Percentiles rank a stretch among this genome's conserved stretches.
Conservation (phyloP, 768 basidiomycete genomes). For the Strobilomyces echinocephalus region DNA sequence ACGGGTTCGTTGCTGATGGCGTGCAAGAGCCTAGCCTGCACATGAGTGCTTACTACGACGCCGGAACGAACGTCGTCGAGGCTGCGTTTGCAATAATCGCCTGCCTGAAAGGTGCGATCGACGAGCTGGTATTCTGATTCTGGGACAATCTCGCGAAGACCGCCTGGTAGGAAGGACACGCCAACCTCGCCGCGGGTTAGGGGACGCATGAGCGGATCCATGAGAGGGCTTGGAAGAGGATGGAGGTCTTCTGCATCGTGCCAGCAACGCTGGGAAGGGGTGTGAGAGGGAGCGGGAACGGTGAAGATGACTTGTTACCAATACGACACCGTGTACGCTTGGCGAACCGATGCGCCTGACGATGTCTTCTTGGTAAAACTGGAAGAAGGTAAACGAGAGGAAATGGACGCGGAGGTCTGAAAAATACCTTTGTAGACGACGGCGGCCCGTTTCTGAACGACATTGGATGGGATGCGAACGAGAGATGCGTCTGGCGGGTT, state of each 20-base stretch:
- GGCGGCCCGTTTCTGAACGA: constrained; percentile 17
- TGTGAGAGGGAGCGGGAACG: constrained; percentile 9
- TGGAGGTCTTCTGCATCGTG: constrained; percentile 76
- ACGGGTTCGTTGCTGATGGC: constrained; percentile 60
- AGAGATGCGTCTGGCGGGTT: neutral
- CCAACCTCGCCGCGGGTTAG: constrained; percentile 78
- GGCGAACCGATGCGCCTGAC: constrained; percentile 45
- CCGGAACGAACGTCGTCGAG: constrained; percentile 72
- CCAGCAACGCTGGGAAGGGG: constrained; percentile 70
- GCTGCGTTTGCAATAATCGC: constrained; percentile 79
- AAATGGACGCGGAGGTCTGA: neutral
- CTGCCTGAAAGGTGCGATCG: constrained; percentile 72
- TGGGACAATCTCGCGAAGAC: constrained; percentile 59
- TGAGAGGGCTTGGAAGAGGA: constrained; percentile 34
- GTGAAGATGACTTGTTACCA: constrained; percentile 41
- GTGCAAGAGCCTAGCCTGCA: constrained; percentile 68
- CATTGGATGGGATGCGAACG: constrained; percentile 24
- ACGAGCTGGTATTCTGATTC: constrained; percentile 67
- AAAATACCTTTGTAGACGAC: constrained; percentile 32
- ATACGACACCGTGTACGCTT: constrained; percentile 52
- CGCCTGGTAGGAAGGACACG: constrained; percentile 59
- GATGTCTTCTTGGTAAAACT: constrained; percentile 70
- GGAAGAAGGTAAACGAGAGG: neutral
- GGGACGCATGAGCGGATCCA: constrained; percentile 73
- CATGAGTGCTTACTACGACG: constrained; percentile 60